phyloP scores from a whole-genome alignment of 2,329 filamentous ascomycete species.

The Fusarium annulatum region DNA sequence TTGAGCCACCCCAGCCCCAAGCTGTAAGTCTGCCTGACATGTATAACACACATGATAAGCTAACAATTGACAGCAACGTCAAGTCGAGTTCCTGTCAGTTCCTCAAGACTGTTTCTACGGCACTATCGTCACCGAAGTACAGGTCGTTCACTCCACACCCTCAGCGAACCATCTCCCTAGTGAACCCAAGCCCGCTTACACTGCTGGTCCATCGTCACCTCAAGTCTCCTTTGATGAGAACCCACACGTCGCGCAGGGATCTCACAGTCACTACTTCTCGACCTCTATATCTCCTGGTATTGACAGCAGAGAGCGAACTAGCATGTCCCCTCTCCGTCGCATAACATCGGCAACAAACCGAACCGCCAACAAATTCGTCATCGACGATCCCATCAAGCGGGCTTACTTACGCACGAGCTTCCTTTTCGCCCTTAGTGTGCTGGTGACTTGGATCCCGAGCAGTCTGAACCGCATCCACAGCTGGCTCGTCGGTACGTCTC shows the following conservation, averaged over 20 bases:
- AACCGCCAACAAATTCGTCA: slow-evolving; percentile 51
- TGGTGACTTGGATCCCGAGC: slow-evolving; percentile 73
- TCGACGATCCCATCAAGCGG: slow-evolving; percentile 67
- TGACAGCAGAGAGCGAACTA: not conserved
- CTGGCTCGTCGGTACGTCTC: slow-evolving; percentile 63
- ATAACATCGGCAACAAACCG: slow-evolving; percentile 41
- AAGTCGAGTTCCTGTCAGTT: slow-evolving; percentile 39
- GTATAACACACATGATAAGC: not conserved
- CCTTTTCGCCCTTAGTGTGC: slow-evolving; percentile 69
- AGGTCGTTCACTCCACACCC: slow-evolving; percentile 52
- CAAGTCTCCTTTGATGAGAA: slow-evolving; percentile 42
- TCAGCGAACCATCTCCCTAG: slow-evolving; percentile 36
- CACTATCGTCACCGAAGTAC: slow-evolving; percentile 65
- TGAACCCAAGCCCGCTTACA: slow-evolving; percentile 42
- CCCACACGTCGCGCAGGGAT: slow-evolving; percentile 27
- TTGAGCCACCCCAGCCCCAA: slow-evolving; percentile 49
- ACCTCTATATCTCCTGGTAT: slow-evolving; percentile 46
- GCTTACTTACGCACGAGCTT: slow-evolving; percentile 71
- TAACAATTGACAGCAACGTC: slow-evolving; percentile 31
- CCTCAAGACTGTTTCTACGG: slow-evolving; percentile 56
- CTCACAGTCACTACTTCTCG: slow-evolving; percentile 49
- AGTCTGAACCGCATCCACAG: slow-evolving; percentile 80
- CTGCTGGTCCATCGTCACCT: slow-evolving; percentile 14
- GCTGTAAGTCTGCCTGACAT: not conserved
- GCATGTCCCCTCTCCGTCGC: slow-evolving; percentile 28